phyloP scores from a whole-genome alignment of 2,329 filamentous ascomycete genomes.

The Dactylellina drechsleri region DNA sequence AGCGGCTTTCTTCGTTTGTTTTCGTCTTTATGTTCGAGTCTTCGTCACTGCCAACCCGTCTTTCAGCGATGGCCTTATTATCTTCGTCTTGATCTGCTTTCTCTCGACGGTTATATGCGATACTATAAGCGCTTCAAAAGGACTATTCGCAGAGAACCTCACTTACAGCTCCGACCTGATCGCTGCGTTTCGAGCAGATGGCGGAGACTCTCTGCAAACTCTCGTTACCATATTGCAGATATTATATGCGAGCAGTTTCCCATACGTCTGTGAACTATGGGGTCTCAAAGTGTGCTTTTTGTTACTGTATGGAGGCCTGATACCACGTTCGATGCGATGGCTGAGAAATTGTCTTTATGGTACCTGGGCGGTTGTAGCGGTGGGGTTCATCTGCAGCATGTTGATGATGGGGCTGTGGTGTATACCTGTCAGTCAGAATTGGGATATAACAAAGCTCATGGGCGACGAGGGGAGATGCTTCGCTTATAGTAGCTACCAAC shows the following conservation, averaged over 20 bases:
- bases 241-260: conserved; percentile 48
- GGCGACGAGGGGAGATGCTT: conserved; percentile 39
- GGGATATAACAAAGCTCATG: conserved; percentile 47
- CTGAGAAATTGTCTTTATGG: conserved; percentile 41
- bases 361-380: conserved; percentile 37
- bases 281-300: conserved; percentile 47
- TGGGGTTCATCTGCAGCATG: conserved; percentile 42
- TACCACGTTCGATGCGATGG: conserved; percentile 44
- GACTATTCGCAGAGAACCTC: conserved; percentile 47
- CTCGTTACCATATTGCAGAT: conserved; percentile 37
- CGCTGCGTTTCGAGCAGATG: conserved; percentile 35
- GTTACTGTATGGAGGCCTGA: conserved; percentile 37
- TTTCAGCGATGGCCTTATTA: conserved; percentile 31
- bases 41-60: conserved; percentile 29
- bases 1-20: conserved; percentile 42
- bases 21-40: conserved; percentile 43
- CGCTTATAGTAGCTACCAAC: conserved; percentile 46
- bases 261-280: conserved; percentile 50
- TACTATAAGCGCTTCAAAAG: conserved; percentile 42
- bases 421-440: conserved; percentile 37
- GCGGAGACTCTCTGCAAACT: conserved; percentile 27
- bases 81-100: conserved; percentile 36
- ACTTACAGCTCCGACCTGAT: conserved; percentile 51
- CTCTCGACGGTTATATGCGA: conserved; percentile 45
- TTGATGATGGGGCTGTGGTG: conserved; percentile 48